Percentiles rank a stretch among this genome's conserved stretches.
These are phyloP conservation scores for Ceratobasidium papillatum DNA, from an alignment of 1,284 basidiomycete species.

Conservation along the genomic window DNA sequence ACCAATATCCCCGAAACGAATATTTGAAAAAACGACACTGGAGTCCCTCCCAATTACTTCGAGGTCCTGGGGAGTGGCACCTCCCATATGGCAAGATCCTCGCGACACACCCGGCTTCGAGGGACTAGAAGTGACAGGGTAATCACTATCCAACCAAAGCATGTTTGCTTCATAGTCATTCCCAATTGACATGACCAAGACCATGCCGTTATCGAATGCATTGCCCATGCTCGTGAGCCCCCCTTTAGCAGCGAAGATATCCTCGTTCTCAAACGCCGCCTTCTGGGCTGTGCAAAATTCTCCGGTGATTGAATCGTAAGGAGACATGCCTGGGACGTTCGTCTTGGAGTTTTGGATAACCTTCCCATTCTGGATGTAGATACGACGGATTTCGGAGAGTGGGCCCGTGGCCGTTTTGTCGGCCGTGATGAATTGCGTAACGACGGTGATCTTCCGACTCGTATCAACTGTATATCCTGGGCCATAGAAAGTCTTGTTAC, in stretches of 20 bases:
- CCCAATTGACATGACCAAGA: constrained; percentile 58
- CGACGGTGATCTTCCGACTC: constrained; percentile 60
- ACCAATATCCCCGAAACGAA: constrained; percentile 63
- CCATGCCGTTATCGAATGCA: constrained; percentile 45
- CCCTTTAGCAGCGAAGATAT: constrained; percentile 59
- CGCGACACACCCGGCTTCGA: constrained; percentile 61
- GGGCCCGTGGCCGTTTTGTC: constrained; percentile 58
- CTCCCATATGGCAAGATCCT: constrained; percentile 61
- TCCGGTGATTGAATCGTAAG: constrained; percentile 51
- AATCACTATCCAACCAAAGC: constrained; percentile 66
- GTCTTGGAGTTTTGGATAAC: constrained; percentile 58
- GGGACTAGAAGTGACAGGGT: constrained; percentile 58
- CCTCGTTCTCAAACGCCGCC: constrained; percentile 56
- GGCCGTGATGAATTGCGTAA: constrained; percentile 64
- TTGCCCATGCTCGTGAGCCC: constrained; percentile 59
- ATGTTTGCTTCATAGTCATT: constrained; percentile 66
- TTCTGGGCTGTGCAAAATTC: constrained; percentile 57
- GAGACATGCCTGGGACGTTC: constrained; percentile 45
- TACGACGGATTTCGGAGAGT: constrained; percentile 61
- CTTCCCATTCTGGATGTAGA: constrained; percentile 63
- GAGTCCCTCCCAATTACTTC: constrained; percentile 49
- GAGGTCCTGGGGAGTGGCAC: constrained; percentile 57
- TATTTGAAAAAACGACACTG: constrained; percentile 64
- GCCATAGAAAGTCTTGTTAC: constrained; percentile 60
- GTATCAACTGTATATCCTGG: constrained; percentile 60